phyloP scores from a whole-genome alignment of 129 eudicot species.

The Chrysanthemum seticuspe region DNA sequence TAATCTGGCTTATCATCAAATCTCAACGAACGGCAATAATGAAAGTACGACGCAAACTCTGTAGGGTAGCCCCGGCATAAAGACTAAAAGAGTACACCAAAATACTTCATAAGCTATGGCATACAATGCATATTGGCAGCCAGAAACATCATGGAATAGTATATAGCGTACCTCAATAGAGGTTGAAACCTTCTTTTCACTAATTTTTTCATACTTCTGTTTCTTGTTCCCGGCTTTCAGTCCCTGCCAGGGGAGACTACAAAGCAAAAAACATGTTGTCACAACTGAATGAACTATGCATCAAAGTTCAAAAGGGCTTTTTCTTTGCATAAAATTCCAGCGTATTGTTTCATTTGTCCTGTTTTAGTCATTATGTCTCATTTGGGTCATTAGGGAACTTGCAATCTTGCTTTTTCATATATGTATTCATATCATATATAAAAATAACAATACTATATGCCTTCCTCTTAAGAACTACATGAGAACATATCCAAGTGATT shows the following conservation, averaged over 20 bases:
- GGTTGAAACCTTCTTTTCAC: slow-evolving; percentile 91
- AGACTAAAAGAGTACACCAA: slow-evolving; percentile 45
- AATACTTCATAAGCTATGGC: slow-evolving; percentile 9
- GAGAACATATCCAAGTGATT: no score
- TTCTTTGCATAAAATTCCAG: not conserved
- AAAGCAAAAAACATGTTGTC: slow-evolving; percentile 19
- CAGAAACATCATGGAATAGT: not conserved
- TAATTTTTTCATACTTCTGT: slow-evolving; percentile 89
- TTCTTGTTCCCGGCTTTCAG: slow-evolving; percentile 96
- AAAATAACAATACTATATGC: no score
- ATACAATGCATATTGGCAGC: not conserved
- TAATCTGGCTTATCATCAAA: slow-evolving; percentile 98
- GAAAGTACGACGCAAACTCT: slow-evolving; percentile 96
- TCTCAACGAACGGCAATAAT: slow-evolving; percentile 87
- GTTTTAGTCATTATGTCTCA: no score
- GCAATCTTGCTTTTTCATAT: no score
- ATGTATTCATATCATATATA: no score
- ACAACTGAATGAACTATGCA: slow-evolving; percentile 12
- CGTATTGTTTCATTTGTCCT: not conserved
- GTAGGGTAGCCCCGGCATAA: slow-evolving; percentile 95
- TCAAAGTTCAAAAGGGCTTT: not conserved
- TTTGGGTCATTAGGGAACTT: no score
- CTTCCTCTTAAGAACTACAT: no score
- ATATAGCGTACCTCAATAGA: slow-evolving; percentile 76
- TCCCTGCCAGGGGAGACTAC: slow-evolving; percentile 99